Conservation (phyloP, 768 basidiomycete species). For the Lactarius psammicola region DNA sequence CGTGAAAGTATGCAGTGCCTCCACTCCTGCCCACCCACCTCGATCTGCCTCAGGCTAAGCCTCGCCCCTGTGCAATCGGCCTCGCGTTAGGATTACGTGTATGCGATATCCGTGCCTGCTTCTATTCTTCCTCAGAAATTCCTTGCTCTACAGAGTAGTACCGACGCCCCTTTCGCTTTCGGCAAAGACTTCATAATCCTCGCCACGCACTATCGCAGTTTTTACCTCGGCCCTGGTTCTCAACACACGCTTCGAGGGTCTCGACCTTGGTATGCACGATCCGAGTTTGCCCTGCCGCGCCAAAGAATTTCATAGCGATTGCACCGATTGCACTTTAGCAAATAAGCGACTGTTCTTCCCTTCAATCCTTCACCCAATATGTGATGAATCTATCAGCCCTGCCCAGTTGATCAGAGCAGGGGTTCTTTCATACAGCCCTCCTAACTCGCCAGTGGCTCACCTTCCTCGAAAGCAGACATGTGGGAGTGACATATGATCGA, state of each 20-base stretch:
- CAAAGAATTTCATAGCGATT: constrained; percentile 18
- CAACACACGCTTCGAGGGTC: constrained; percentile 27
- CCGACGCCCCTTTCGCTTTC: constrained; percentile 21
- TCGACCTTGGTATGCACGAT: constrained; percentile 24
- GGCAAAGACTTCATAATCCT: constrained; percentile 19
- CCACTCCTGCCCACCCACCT: neutral
- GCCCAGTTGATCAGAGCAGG: constrained; percentile 19
- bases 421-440: constrained; percentile 20
- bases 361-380: constrained; percentile 8
- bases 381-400: constrained; percentile 23
- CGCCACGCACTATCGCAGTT: constrained; percentile 18
- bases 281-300: constrained; percentile 27
- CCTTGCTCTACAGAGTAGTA: neutral
- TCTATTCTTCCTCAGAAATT: constrained; percentile 16
- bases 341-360: constrained; percentile 10
- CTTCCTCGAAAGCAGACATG: constrained; percentile 12
- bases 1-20: constrained; percentile 10
- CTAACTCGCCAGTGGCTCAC: constrained; percentile 5
- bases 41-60: constrained; percentile 17
- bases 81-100: constrained; percentile 24
- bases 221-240: constrained; percentile 20
- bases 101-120: constrained; percentile 21
- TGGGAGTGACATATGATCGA: constrained; percentile 22
- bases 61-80: constrained; percentile 9
- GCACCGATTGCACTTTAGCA: constrained; percentile 25